phyloP scores from a whole-genome alignment of 495 filamentous ascomycete species.

The Amniculicola lignicola region DNA sequence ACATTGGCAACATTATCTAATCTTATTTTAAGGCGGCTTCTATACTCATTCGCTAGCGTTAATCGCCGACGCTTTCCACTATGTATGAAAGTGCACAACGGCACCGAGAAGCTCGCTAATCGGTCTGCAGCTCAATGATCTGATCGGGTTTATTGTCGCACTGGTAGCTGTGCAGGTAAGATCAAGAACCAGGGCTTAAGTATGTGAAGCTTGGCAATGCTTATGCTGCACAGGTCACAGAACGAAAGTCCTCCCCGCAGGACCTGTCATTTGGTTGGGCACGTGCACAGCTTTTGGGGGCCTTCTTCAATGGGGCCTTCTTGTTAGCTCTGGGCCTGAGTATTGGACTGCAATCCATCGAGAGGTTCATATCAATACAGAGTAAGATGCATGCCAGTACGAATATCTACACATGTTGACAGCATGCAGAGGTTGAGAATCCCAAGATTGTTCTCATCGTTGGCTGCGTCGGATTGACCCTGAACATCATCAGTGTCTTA shows the following conservation, averaged over 20 bases:
- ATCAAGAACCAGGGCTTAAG: neutral
- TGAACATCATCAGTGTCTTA: slow-evolving; percentile 30
- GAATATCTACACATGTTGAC: neutral
- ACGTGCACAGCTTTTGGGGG: slow-evolving; percentile 34
- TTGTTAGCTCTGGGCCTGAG: slow-evolving; percentile 33
- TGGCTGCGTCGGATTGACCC: slow-evolving; percentile 23
- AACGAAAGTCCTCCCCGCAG: slow-evolving; percentile 37
- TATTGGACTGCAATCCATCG: slow-evolving; percentile 33
- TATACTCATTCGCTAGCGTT: slow-evolving; percentile 37
- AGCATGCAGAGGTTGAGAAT: slow-evolving; percentile 22
- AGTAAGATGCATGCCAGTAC: slow-evolving; percentile 29
- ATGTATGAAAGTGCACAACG: slow-evolving; percentile 13
- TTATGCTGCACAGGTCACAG: slow-evolving; percentile 21
- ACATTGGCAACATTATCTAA: neutral
- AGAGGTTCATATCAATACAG: slow-evolving; percentile 41
- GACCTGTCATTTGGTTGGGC: slow-evolving; percentile 48
- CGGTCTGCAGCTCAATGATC: slow-evolving; percentile 29
- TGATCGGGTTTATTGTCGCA: slow-evolving; percentile 34
- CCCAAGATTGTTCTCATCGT: slow-evolving; percentile 39
- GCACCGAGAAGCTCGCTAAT: neutral
- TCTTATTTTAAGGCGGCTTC: slow-evolving; percentile 37
- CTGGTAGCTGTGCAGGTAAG: slow-evolving; percentile 26
- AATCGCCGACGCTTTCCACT: slow-evolving; percentile 38
- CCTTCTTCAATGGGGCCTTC: slow-evolving; percentile 40
- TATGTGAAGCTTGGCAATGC: neutral